Evolutionary conservation across 768 basidiomycete genomes (phyloP).

Genomic region (Suillus occidentalis): DNA sequence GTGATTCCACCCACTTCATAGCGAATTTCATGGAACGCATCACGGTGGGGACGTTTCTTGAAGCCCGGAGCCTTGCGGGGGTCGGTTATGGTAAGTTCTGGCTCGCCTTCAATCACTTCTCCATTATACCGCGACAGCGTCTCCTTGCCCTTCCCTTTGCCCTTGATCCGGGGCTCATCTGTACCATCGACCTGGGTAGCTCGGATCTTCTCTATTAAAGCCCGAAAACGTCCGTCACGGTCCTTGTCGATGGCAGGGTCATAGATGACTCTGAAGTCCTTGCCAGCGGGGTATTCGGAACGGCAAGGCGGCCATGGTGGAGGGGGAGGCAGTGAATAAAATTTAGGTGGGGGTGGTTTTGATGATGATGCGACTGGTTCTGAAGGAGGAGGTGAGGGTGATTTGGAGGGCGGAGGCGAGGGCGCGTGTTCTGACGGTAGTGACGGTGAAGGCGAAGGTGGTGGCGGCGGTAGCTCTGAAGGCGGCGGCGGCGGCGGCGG

Average conservation of each 20-base stretch:
- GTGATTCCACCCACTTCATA: conserved; percentile 53
- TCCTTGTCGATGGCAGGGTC: conserved; percentile 57
- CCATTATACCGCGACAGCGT: conserved; percentile 54
- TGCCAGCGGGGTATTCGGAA: conserved; percentile 47
- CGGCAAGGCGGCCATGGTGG: conserved; percentile 59
- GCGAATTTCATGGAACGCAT: conserved; percentile 44
- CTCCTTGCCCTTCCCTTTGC: conserved; percentile 67
- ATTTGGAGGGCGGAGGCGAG: conserved; percentile 14
- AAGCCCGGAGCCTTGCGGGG: conserved; percentile 50
- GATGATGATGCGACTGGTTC: conserved; percentile 31
- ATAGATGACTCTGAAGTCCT: conserved; percentile 61
- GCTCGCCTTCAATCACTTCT: conserved; percentile 47
- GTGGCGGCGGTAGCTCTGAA: conserved; percentile 31
- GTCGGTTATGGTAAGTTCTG: conserved; percentile 45
- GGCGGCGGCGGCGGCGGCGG: conserved; percentile 25
- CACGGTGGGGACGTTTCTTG: conserved; percentile 32
- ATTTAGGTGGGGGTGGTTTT: conserved; percentile 29
- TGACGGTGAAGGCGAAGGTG: conserved; percentile 24
- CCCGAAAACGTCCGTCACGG: conserved; percentile 38
- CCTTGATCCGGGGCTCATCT: conserved; percentile 48
- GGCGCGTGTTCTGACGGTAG: conserved; percentile 27
- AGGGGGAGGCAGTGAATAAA: conserved; percentile 41
- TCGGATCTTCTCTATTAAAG: conserved; percentile 43
- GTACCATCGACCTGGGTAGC: conserved; percentile 30
- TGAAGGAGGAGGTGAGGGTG: conserved; percentile 19